These are phyloP conservation scores for Sporothrix phasma DNA, from an alignment of 2,329 filamentous ascomycete genomes.

Conservation along the genomic window DNA sequence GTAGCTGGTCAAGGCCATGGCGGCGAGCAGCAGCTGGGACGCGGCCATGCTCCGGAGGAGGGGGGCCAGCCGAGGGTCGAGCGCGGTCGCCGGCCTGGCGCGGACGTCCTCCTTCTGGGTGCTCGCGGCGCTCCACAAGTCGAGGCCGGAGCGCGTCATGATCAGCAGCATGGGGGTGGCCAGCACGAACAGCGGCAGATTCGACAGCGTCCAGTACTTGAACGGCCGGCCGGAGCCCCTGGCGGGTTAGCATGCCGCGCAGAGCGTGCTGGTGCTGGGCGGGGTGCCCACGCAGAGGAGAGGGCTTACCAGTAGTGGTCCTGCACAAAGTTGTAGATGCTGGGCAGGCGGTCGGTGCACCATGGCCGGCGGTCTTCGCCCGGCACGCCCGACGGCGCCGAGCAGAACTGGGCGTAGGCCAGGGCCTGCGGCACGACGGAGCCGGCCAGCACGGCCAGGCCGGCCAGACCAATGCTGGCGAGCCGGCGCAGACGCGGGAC, in stretches of 20 bases:
- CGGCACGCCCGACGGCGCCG: conserved; percentile 19
- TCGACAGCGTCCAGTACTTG: conserved; percentile 79
- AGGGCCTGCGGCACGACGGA: conserved; percentile 61
- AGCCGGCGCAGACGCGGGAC: conserved; percentile 41
- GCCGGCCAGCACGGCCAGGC: conserved; percentile 56
- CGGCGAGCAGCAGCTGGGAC: conserved; percentile 61
- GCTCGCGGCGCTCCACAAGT: conserved; percentile 23
- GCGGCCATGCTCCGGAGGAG: conserved; percentile 52
- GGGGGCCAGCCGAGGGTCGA: conserved; percentile 18
- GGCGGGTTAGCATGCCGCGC: too few species aligned
- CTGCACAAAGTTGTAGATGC: conserved; percentile 88
- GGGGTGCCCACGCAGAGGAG: neutral
- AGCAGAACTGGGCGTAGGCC: conserved; percentile 66
- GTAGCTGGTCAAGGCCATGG: conserved; percentile 66
- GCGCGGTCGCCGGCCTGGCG: neutral
- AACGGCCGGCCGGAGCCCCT: conserved; percentile 78
- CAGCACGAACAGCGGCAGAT: conserved; percentile 78
- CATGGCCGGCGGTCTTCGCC: conserved; percentile 47
- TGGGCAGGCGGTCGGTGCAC: conserved; percentile 66
- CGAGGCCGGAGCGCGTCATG: conserved; percentile 51
- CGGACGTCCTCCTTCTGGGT: conserved; percentile 5
- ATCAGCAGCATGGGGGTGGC: conserved; percentile 67
- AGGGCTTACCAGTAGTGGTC: conserved; percentile 69
- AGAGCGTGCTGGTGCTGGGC: too few species aligned
- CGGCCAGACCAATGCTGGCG: conserved; percentile 52